These are phyloP conservation scores for Warburgia ugandensis DNA, from an alignment of 164 flowering plant species.

Conservation along the genomic window DNA sequence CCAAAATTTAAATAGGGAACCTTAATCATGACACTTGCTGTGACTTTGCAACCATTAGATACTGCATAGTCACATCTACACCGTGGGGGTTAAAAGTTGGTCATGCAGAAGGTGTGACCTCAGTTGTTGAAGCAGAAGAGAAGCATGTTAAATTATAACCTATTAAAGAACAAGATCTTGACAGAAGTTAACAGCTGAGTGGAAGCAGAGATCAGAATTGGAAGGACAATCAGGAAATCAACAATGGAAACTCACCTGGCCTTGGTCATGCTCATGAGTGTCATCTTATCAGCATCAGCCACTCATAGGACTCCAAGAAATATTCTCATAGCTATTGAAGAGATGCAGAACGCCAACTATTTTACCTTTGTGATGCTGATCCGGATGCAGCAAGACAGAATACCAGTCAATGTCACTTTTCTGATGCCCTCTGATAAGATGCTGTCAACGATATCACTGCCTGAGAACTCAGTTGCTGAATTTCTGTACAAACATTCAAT, in stretches of 20 bases:
- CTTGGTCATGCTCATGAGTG: constrained; percentile 14
- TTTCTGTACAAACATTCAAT: constrained; percentile 70
- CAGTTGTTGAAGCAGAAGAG: constrained; percentile 30
- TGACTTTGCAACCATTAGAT: background rate
- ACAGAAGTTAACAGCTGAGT: background rate
- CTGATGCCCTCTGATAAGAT: constrained; percentile 74
- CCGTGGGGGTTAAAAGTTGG: too few species aligned
- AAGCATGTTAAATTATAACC: constrained; percentile 30
- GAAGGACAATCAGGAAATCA: background rate
- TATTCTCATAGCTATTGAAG: constrained; percentile 38
- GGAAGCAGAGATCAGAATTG: background rate
- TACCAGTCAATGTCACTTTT: constrained; percentile 59
- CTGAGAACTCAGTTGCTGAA: constrained; percentile 21
- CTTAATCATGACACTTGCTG: background rate
- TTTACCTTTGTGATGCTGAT: constrained; percentile 69
- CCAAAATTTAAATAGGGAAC: too few species aligned
- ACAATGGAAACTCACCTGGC: constrained; percentile 14
- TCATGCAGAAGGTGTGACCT: constrained; percentile 28
- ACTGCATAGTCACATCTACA: background rate
- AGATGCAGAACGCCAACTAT: constrained; percentile 72
- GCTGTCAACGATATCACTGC: constrained; percentile 30
- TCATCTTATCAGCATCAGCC: constrained; percentile 17
- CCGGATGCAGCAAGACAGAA: constrained; percentile 39
- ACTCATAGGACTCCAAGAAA: constrained; percentile 4
- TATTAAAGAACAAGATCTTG: constrained; percentile 9